Percentiles rank a stretch among this genome's conserved stretches.
These are phyloP conservation scores for Exutisphaerella laricina DNA, from an alignment of 2,329 filamentous ascomycete species.

Conservation along the genomic window DNA sequence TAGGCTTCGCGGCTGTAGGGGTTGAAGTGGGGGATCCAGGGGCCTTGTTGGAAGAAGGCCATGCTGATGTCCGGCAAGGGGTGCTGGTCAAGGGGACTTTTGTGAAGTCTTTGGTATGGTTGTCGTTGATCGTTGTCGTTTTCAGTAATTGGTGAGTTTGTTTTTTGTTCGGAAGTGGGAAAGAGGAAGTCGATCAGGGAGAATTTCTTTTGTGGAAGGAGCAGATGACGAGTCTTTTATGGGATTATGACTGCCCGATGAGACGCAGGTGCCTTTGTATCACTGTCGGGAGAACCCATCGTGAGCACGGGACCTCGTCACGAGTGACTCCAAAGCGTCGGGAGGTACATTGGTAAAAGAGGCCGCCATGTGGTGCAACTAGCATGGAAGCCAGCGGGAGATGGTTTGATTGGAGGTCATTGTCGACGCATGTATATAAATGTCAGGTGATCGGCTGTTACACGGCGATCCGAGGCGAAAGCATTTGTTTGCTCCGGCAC, in stretches of 20 bases:
- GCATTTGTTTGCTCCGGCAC: too few relatives aligned
- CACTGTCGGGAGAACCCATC: not conserved
- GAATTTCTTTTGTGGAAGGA: not conserved
- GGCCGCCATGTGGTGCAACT: too few relatives aligned
- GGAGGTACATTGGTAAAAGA: not conserved
- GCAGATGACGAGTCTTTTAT: not conserved
- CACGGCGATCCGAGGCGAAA: too few relatives aligned
- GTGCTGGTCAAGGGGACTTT: not conserved
- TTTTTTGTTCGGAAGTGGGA: not conserved
- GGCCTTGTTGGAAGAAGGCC: not conserved
- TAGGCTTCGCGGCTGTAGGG: not conserved
- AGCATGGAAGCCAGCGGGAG: not conserved
- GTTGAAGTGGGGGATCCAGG: not conserved
- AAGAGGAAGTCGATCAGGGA: not conserved
- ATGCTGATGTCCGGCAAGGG: not conserved
- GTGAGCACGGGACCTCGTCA: not conserved
- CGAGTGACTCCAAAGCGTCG: not conserved
- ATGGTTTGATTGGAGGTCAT: not conserved
- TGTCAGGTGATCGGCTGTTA: not conserved
- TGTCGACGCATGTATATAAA: not conserved
- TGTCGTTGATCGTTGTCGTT: not conserved
- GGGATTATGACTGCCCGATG: not conserved
- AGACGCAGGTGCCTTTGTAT: not conserved
- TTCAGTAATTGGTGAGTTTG: not conserved
- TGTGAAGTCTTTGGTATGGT: not conserved